Base-by-base conservation (phyloP, 2,329 filamentous ascomycete species). In the Trichoderma semiorbis region DNA sequence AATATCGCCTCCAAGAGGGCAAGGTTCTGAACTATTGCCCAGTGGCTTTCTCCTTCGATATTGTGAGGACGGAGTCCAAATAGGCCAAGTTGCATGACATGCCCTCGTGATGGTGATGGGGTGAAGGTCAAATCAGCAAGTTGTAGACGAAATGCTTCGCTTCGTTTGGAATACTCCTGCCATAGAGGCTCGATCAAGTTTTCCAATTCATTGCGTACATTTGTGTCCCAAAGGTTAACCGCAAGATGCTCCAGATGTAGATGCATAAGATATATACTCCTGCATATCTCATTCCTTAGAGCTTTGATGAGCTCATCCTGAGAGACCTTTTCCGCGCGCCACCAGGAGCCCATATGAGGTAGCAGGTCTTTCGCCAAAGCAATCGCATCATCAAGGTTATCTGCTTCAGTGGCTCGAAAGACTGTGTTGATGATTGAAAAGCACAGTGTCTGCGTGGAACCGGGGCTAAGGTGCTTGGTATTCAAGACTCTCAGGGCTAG, bases 341-440 rank as follows among this genome's bases (percentile, higher is more conserved):
- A 99, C 82, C 94, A 89, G 64, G 89, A 87, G 70, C 88, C 89
- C 74, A 97, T 89, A 58, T 95, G 80, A 1, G 93, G 92, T 28
- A 97, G 78, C 8, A 95, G 79, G 7, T 88, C 85, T 69, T 85
- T 83, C 18, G 92, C 85, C 47, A 91, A 82, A 39, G 83, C 84
- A 74, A 87, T 87, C 3, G 91, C 88, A 67, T 94, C 84, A 0
- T 84, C 80, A 16, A 91, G 85, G 73, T 93, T 88, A 77, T 97
- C 92, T 61, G 91, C 89, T 70, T 92, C 86, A 3, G 89, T 88
- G 71, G 86, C 87, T 50, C 86, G 83, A 63, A 97, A 83, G 7
- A 97, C 80, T 64, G 85, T 84, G 81, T 97, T 97, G 77, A 98
- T 85, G 57, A 91, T 87, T 57, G 89, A 89, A 78, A 98, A 94